Percentiles rank a stretch among this genome's conserved stretches.
phyloP scores from a whole-genome alignment of 1,284 basidiomycete species.

The Pseudozyma pruni region DNA sequence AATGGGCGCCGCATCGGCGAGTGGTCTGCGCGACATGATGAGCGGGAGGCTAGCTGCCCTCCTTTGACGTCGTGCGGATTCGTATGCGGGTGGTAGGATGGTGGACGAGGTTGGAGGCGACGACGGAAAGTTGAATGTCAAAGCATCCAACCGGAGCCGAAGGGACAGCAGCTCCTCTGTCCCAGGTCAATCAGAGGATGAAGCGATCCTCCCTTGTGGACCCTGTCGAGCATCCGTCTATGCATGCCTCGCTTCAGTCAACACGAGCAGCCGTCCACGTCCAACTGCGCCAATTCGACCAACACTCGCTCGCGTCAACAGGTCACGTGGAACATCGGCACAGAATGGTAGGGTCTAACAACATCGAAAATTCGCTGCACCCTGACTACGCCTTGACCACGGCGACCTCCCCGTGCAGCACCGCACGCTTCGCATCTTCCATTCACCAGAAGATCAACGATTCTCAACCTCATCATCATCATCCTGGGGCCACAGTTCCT shows the following conservation, averaged over 20 bases:
- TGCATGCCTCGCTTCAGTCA: neutral
- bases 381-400: slow-evolving; percentile 18
- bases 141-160: slow-evolving; percentile 2
- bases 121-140: slow-evolving; percentile 12
- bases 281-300: slow-evolving; percentile 8
- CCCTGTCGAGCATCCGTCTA: neutral
- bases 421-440: neutral
- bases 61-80: slow-evolving; percentile 17
- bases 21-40: slow-evolving; percentile 29
- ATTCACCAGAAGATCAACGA: too few relatives aligned
- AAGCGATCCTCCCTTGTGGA: neutral
- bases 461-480: too few relatives aligned
- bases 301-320: slow-evolving; percentile 15
- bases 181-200: neutral
- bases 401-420: slow-evolving; percentile 16
- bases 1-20: neutral
- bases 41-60: slow-evolving; percentile 13
- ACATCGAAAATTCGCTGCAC: slow-evolving; percentile 1
- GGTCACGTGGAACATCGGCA: too few relatives aligned
- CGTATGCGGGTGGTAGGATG: slow-evolving; percentile 14
- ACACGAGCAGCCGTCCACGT: too few relatives aligned
- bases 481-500: too few relatives aligned
- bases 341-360: slow-evolving; percentile 30
- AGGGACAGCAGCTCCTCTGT: neutral
- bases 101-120: slow-evolving; percentile 7